Evolutionary conservation across 805 yeast genomes (phyloP), one percentile per base, ranked within the genome.

Genomic region (Priceomyces melissophilus): DNA sequence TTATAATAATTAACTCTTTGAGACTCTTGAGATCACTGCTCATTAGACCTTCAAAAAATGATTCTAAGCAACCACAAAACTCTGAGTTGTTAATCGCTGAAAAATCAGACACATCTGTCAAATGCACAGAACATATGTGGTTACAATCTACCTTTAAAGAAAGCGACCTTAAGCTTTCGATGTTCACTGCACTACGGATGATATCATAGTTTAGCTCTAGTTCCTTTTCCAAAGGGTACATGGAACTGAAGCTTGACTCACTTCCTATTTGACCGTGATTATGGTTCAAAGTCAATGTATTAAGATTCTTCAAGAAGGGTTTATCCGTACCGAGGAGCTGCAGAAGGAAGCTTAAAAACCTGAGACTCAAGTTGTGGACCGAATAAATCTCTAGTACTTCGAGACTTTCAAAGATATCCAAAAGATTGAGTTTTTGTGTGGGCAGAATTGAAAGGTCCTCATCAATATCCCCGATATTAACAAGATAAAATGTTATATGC

Each of bases 101-200:
- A 30, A 39, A 37, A 16, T 26, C 16, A 13, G 30, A 3, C 10
- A 33, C 37, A 10, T 32, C 30, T 10, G 15, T 11, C 14, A 37
- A 17, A 14, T 17, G 15, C 4, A 30, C 33, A 9, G 30, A 30
- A 31, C 10, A 32, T 2, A 38, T 27, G 28, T 47, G 45, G 31
- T 38, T 43, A 39, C 51, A 47, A 12, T 45, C 49, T 4, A 47
- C 38, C 29, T 37, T 35, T 11, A 47, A 31, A 9, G 30, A 13
- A 10, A 46, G 12, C 15, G 29, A 17, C 10, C 32, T 28, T 10
- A 46, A 4, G 3, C 25, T 32, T 10, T 28, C 14, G 13, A 40
- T 4, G 23, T 43, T 30, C 17, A 46, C 35, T n/a, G 31, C 34
- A 3, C 28, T 14, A 10, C 17, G 23, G 13, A 47, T 27, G n/a